Evolutionary conservation across 352 stramenopile genomes (phyloP), one percentile per base, ranked within the genome.

Genomic region (Phytophthora cajani): DNA sequence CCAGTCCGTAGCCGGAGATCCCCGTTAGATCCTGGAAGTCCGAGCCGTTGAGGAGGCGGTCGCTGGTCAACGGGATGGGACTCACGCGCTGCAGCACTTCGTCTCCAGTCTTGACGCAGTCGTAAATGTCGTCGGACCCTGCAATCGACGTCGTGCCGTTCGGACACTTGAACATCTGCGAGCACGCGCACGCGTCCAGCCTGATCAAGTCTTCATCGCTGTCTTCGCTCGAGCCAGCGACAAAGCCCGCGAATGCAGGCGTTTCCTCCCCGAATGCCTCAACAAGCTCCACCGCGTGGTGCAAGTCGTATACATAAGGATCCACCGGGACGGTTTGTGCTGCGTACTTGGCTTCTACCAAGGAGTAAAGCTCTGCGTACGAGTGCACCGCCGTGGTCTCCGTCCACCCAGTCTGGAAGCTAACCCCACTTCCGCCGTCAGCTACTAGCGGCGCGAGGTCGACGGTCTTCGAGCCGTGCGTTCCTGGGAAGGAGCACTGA

Each of bases 161-260:
- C 4, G 97, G 97, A 69, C 97, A 99, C 61, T 97, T 92, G 54
- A 98, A 80, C 54, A 98, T 78, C 36, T 93, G 78, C 60, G 97
- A 83, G 64, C 97, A 99, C 36, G 96, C 86, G 67, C 97, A 99
- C 17, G 97, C 88, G 67, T 99, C 95, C 2, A 98, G 71, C 12
- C 95, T 79, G n/a, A 92, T 71, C 2, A 89, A 67, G 19, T 91
- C 50, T 2, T 65, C 27, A 2, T 79, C 67, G 5, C 54, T 68
- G 7, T 58, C 54, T 16, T 81, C 55, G 12, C 62, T 69, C 8
- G 71, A 77, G 5, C 60, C 72, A 2, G 71, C 17, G 1, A 82
- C 69, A 60, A 98, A 91, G 19, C 83, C 90, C 19, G 97, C 78
- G 1, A 98, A 67, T 2, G 89, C 32, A 14, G 88, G 79, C 2